These are phyloP conservation scores for Yamadazyma kanchanaburiensis DNA, from an alignment of 1,139 yeast genomes.

Conservation along the genomic window DNA sequence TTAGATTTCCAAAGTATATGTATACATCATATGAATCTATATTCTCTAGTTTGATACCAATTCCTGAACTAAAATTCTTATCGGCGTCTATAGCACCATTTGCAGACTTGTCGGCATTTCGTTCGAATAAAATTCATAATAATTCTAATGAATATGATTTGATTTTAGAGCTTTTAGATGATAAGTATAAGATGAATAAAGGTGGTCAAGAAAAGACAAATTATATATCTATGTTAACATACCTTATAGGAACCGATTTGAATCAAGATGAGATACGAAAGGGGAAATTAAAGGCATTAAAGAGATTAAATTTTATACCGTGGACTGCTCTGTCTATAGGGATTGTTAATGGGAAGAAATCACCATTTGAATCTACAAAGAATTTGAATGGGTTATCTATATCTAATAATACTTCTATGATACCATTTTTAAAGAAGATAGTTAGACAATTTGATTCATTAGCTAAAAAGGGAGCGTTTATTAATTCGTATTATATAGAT, in stretches of 20 bases:
- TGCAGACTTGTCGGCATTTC: slow-evolving; percentile 23
- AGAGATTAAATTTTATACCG: slow-evolving; percentile 77
- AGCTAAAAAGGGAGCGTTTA: slow-evolving; percentile 77
- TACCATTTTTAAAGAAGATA: slow-evolving; percentile 61
- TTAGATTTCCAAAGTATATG: slow-evolving; percentile 89
- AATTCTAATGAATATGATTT: slow-evolving; percentile 84
- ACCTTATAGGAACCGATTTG: slow-evolving; percentile 62
- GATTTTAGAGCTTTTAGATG: slow-evolving; percentile 76
- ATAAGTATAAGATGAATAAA: slow-evolving; percentile 72
- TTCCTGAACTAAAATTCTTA: slow-evolving; percentile 85
- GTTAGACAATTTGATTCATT: slow-evolving; percentile 77
- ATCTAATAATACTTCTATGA: slow-evolving; percentile 73
- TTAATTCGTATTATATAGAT: slow-evolving; percentile 65
- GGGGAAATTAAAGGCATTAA: slow-evolving; percentile 74
- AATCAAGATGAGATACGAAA: slow-evolving; percentile 78
- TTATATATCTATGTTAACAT: slow-evolving; percentile 72
- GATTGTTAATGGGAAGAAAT: slow-evolving; percentile 70
- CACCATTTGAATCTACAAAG: slow-evolving; percentile 43
- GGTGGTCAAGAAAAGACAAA: slow-evolving; percentile 16
- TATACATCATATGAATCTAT: slow-evolving; percentile 84
- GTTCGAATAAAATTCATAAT: slow-evolving; percentile 45
- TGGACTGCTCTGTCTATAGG: slow-evolving; percentile 85
- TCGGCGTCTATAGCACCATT: slow-evolving; percentile 89
- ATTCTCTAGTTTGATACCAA: slow-evolving; percentile 78
- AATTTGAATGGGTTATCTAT: slow-evolving; percentile 72